Conservation (phyloP, 306 rosid genomes). For the Quercus gilva region DNA sequence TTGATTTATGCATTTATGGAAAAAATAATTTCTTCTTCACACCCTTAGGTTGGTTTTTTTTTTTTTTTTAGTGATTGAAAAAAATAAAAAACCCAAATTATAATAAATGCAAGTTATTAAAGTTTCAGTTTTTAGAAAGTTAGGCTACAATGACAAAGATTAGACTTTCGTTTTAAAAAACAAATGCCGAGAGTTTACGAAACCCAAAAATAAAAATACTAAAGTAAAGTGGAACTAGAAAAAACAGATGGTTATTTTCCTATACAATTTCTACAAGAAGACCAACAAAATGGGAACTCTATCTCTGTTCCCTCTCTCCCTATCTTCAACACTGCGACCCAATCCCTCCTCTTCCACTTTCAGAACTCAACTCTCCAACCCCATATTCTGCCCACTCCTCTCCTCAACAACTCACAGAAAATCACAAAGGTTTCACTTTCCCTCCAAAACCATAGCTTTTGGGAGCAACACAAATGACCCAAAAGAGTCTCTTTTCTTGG, state of each 20-base stretch:
- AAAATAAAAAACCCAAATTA: too few relatives aligned
- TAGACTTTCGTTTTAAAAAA: too few relatives aligned
- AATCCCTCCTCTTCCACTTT: conserved; percentile 14
- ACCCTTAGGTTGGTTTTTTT: too few relatives aligned
- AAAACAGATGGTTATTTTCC: neutral
- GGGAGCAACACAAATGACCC: conserved; percentile 38
- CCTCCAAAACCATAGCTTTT: conserved; percentile 18
- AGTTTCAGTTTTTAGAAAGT: too few relatives aligned
- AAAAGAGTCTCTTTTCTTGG: conserved; percentile 54
- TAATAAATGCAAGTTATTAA: too few relatives aligned
- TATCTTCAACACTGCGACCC: conserved; percentile 16
- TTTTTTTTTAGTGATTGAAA: too few relatives aligned
- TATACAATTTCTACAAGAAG: neutral
- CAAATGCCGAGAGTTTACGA: too few relatives aligned
- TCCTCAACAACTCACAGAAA: conserved; percentile 19
- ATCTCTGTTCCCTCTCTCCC: conserved; percentile 26
- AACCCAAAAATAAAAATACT: too few relatives aligned
- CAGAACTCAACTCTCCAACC: conserved; percentile 25
- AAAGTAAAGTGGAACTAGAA: neutral
- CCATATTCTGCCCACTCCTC: conserved; percentile 7
- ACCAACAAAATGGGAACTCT: conserved; percentile 45
- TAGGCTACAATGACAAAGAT: too few relatives aligned
- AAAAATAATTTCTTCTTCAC: too few relatives aligned
- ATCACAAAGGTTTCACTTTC: conserved; percentile 8
- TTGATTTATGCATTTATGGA: too few relatives aligned